phyloP scores from a whole-genome alignment of 306 rosid species.

The Gastrolobium villosum region DNA sequence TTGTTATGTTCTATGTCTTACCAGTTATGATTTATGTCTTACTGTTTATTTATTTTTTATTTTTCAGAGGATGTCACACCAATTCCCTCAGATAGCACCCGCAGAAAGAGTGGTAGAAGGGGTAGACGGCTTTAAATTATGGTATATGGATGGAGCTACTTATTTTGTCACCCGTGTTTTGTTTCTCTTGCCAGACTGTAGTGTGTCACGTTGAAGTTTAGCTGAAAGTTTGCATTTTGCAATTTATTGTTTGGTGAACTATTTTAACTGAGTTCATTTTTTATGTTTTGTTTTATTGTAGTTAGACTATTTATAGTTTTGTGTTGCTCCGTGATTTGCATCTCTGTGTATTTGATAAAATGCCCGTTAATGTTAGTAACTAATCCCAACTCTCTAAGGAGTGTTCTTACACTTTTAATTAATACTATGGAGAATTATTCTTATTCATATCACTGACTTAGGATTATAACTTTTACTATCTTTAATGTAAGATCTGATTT shows the following conservation, averaged over 20 bases:
- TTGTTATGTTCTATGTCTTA: not conserved
- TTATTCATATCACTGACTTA: too few species aligned
- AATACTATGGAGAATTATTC: too few species aligned
- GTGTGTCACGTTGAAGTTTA: constrained; percentile 39
- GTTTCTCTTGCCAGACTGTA: constrained; percentile 32
- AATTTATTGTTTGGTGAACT: constrained; percentile 39
- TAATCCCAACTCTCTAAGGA: not conserved
- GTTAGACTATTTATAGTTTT: not conserved
- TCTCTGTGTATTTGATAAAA: not conserved
- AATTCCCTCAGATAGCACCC: too few species aligned
- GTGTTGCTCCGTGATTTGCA: not conserved
- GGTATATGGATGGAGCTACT: not conserved
- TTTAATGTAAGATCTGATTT: too few species aligned
- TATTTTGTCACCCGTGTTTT: constrained; percentile 6
- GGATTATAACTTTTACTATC: too few species aligned
- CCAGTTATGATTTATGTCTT: too few species aligned
- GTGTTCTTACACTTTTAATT: too few species aligned
- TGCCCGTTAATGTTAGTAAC: not conserved
- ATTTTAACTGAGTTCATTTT: constrained; percentile 29
- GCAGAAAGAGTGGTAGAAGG: too few species aligned
- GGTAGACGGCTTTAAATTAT: too few species aligned
- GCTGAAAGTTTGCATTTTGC: constrained; percentile 47
- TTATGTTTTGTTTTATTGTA: not conserved
- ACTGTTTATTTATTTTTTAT: too few species aligned
- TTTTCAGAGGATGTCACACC: too few species aligned